Evolutionary conservation across 2,329 filamentous ascomycete genomes (phyloP).

Genomic region (Karstenula rhodostoma): DNA sequence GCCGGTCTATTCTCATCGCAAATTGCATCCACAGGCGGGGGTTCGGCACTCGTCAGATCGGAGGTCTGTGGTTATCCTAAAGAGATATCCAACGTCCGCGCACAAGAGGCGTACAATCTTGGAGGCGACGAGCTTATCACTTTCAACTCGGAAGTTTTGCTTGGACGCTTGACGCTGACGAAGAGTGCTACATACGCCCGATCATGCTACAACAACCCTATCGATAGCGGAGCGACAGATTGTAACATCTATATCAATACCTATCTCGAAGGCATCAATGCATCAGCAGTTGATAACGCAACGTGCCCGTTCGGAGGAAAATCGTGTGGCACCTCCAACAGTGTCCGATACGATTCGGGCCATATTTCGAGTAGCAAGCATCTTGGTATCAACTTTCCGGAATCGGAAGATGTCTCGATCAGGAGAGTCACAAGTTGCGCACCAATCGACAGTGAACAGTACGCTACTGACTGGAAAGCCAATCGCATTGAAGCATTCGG

Average conservation of each 20-base stretch:
- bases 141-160: slow-evolving; percentile 26
- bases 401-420: slow-evolving; percentile 20
- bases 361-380: slow-evolving; percentile 25
- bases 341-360: slow-evolving; percentile 25
- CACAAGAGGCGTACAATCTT: slow-evolving; percentile 11
- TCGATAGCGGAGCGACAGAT: slow-evolving; percentile 10
- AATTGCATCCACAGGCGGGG: slow-evolving; percentile 20
- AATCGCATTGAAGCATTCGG: slow-evolving; percentile 21
- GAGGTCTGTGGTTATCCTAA: slow-evolving; percentile 24
- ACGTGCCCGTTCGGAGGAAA: slow-evolving; percentile 28
- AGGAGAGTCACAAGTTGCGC: slow-evolving; percentile 31
- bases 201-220: slow-evolving; percentile 25
- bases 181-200: slow-evolving; percentile 28
- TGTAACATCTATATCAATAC: slow-evolving; percentile 26
- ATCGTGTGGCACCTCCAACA: slow-evolving; percentile 18
- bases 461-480: slow-evolving; percentile 24
- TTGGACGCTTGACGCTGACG: slow-evolving; percentile 25
- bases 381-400: slow-evolving; percentile 29
- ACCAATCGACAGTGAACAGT: slow-evolving; percentile 23
- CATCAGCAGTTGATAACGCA: slow-evolving; percentile 19
- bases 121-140: slow-evolving; percentile 16
- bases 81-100: slow-evolving; percentile 19
- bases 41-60: slow-evolving; percentile 22
- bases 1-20: slow-evolving; percentile 30
- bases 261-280: slow-evolving; percentile 21